phyloP scores from a whole-genome alignment of 192 early-diverging fungal species.

The Entophlyctis luteolus region DNA sequence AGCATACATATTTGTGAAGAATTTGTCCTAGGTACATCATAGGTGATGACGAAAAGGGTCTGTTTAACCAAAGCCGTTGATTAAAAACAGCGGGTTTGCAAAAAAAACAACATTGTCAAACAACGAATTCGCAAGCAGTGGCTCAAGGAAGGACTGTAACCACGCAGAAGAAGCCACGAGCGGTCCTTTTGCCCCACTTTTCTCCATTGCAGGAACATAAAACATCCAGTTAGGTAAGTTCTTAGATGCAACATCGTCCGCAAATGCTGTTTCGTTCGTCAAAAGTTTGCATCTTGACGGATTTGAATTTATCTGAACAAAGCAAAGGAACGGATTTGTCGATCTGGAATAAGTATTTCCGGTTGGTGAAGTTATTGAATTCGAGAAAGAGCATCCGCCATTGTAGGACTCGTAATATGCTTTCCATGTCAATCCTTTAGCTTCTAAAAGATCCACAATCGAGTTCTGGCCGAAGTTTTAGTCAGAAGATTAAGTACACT shows the following conservation, averaged over 20 bases:
- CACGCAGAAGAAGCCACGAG: conserved; percentile 45
- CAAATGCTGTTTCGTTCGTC: conserved; percentile 47
- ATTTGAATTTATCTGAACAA: conserved; percentile 15
- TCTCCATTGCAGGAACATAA: conserved; percentile 46
- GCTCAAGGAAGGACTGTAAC: conserved; percentile 48
- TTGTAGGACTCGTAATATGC: conserved; percentile 59
- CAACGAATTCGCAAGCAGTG: conserved; percentile 38
- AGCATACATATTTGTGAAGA: neutral
- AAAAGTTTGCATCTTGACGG: conserved; percentile 49
- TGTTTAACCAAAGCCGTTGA: conserved; percentile 30
- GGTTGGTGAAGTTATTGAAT: neutral
- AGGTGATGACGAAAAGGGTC: conserved; percentile 43
- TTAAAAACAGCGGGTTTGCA: conserved; percentile 6
- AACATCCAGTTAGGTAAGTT: conserved; percentile 44
- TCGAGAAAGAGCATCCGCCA: neutral
- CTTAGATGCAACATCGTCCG: conserved; percentile 45
- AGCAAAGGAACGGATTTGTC: neutral
- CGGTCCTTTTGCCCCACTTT: conserved; percentile 42
- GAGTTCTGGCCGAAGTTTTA: neutral
- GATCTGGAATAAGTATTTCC: neutral
- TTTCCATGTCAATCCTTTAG: conserved; percentile 54
- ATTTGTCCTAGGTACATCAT: conserved; percentile 27
- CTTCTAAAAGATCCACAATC: conserved; percentile 48
- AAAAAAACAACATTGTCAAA: conserved; percentile 22
- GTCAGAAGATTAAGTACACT: neutral